Evolutionary conservation across 768 basidiomycete genomes (phyloP), one percentile per base, ranked within the genome.

Genomic region (Dentipellis sp.): DNA sequence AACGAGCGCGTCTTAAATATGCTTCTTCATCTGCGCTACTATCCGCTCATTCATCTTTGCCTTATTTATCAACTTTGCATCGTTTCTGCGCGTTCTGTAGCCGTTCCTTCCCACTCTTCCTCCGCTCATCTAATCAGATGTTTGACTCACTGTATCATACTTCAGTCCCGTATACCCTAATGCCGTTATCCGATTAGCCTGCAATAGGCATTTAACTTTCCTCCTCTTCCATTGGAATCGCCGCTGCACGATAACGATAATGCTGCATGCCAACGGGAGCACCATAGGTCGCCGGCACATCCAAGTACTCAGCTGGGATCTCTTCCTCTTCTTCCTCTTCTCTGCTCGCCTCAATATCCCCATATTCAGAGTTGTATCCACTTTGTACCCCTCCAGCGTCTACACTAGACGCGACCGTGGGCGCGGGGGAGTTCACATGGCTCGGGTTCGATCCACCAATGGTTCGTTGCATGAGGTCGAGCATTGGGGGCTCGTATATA

Each of bases 171-270:
- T 36, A 48, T 40, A 22, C 49, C 57, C 46, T 16, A 54, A 22
- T 48, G 46, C 39, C 50, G n/a, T 7, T 16, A n/a, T 45, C 42
- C 42, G 42, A 45, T 45, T 45, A 45, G 42, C 42, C 42, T n/a
- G n/a, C 42, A 45, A 0, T 8, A 19, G 42, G 42, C n/a, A 22
- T 36, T 49, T 57, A 16, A 48, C 19, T 50, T 48, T 56, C 59
- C 47, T 56, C 59, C 40, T 57, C 61, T 42, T 62, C 61, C 53
- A 60, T 58, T 19, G 56, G 56, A 55, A 61, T 61, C 23, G 57
- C 52, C 48, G 60, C 58, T 21, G 23, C 48, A 5, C 58, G 48
- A 14, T 58, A 58, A 40, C 55, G 52, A 46, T 60, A 56, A 29
- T 57, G 59, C 22, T 60, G 34, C 29, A 55, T 39, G 45, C 55